These are phyloP conservation scores for Westerdykella ornata DNA, from an alignment of 2,329 filamentous ascomycete species.

Conservation along the genomic window DNA sequence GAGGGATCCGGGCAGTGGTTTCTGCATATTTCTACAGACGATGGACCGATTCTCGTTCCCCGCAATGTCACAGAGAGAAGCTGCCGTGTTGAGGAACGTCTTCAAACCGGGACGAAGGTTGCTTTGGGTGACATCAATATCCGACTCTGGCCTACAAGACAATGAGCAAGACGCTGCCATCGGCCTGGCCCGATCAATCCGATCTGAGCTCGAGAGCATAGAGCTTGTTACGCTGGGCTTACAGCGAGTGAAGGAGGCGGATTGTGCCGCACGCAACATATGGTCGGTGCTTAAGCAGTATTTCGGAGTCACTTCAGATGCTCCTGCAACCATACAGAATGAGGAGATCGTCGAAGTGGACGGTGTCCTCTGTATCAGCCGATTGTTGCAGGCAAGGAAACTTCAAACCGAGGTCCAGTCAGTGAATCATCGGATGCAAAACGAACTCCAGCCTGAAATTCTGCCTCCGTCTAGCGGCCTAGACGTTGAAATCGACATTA, in stretches of 20 bases:
- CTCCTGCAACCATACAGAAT: background rate
- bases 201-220: background rate
- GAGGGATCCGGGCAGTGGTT: background rate
- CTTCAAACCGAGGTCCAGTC: slow-evolving; percentile 19
- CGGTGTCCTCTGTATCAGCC: slow-evolving; percentile 1
- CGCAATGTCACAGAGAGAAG: background rate
- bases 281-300: no score
- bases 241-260: background rate
- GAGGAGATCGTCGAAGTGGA: background rate
- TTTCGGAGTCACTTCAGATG: no score
- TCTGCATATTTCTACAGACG: background rate
- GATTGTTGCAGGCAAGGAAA: background rate
- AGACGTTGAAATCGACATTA: no score
- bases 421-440: background rate
- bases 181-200: background rate
- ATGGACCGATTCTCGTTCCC: background rate
- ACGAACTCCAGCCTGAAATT: background rate
- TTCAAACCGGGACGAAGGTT: no score
- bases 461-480: no score
- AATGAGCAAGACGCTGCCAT: background rate
- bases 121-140: no score
- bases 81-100: background rate
- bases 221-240: background rate
- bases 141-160: background rate
- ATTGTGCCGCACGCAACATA: background rate